Conservation (phyloP, 371 early-diverging fungal genomes). For the Mycotypha africana region DNA sequence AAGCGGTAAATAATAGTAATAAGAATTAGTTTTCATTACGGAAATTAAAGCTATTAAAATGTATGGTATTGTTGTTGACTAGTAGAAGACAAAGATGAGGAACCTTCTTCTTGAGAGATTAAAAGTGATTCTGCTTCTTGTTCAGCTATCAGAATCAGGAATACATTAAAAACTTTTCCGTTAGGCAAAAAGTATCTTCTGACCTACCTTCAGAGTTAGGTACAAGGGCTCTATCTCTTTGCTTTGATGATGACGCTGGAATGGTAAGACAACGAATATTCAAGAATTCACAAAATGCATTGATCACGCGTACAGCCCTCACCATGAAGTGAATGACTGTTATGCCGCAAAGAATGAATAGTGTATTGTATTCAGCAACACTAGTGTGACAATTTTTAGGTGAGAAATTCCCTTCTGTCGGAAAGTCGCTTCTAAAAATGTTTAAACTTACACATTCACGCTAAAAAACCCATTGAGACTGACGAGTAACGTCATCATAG, state of each 20-base stretch:
- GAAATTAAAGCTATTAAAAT: too few species aligned
- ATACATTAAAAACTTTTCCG: too few species aligned
- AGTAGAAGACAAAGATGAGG: too few species aligned
- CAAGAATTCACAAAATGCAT: conserved; percentile 78
- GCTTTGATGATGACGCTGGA: conserved; percentile 34
- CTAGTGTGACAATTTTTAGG: too few species aligned
- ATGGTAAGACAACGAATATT: conserved; percentile 82
- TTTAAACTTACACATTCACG: too few species aligned
- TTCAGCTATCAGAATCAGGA: too few species aligned
- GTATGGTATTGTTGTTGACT: conserved; percentile 7
- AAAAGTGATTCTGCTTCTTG: conserved; percentile 24
- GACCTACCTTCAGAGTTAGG: conserved; percentile 6
- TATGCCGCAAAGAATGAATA: conserved; percentile 17
- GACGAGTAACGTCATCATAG: not conserved
- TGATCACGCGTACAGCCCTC: conserved; percentile 79
- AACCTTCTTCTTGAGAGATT: conserved; percentile 4
- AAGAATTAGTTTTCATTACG: too few species aligned
- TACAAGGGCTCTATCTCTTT: conserved; percentile 5
- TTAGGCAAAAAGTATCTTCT: too few species aligned
- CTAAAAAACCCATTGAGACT: too few species aligned
- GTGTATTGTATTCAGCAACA: conserved; percentile 13
- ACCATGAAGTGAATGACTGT: conserved; percentile 66
- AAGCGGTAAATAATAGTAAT: too few species aligned
- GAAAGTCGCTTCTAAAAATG: too few species aligned
- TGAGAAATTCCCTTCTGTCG: too few species aligned